These are phyloP conservation scores for Calvatia gigantea DNA, from an alignment of 768 basidiomycete genomes.

Conservation along the genomic window DNA sequence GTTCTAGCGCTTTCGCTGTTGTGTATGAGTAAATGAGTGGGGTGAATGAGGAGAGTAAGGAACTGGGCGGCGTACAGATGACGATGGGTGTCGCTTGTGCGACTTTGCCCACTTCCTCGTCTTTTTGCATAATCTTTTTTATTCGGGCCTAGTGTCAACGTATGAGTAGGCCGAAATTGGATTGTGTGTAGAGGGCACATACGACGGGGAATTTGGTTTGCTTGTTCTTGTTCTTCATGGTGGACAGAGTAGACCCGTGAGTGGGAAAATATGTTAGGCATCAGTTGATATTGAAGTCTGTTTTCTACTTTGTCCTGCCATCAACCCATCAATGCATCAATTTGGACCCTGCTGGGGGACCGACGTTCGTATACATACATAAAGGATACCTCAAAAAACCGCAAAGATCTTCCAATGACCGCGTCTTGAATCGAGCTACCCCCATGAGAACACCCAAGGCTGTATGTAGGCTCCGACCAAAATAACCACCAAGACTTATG, in stretches of 20 bases:
- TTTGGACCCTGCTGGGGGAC: too few relatives aligned
- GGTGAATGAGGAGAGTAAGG: background rate
- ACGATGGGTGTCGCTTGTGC: slow-evolving; percentile 95
- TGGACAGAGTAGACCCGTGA: background rate
- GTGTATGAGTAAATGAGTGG: background rate
- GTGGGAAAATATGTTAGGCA: background rate
- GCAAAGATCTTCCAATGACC: too few relatives aligned
- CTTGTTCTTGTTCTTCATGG: slow-evolving; percentile 89
- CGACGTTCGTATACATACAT: too few relatives aligned
- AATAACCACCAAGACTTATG: too few relatives aligned
- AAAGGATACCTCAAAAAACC: too few relatives aligned
- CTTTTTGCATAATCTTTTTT: slow-evolving; percentile 99
- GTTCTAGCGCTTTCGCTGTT: slow-evolving; percentile 91
- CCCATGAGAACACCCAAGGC: too few relatives aligned
- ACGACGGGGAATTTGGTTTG: slow-evolving; percentile 91
- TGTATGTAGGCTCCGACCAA: too few relatives aligned
- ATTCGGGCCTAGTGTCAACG: slow-evolving; percentile 72
- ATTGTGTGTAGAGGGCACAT: slow-evolving; percentile 26
- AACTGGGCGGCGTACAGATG: slow-evolving; percentile 71
- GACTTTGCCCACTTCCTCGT: slow-evolving; percentile 98
- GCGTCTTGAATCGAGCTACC: too few relatives aligned
- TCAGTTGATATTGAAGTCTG: too few relatives aligned
- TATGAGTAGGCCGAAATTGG: background rate
- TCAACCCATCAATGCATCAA: too few relatives aligned
- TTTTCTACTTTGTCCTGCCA: too few relatives aligned